Evolutionary conservation across 2,329 filamentous ascomycete species (phyloP), one percentile per base, ranked within the genome.

Genomic region (Phaeosphaeriaceae sp.): DNA sequence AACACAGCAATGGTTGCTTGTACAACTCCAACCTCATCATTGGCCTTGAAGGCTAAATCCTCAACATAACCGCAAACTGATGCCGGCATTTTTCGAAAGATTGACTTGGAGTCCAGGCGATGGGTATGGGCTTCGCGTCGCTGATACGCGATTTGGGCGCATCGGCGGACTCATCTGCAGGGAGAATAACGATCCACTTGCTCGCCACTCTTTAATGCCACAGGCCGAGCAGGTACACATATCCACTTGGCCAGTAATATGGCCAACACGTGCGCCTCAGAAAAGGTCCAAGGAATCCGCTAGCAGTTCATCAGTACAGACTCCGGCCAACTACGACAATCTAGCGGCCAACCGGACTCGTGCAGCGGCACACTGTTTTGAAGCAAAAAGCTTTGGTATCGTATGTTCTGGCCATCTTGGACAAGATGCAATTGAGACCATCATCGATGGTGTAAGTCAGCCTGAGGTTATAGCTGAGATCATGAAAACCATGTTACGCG

Each of bases 31-130:
- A 81, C 20, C 12, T 83, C 0, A 64, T 83, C 16, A 79, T 84
- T 35, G 69, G 68, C 1, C 51, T 60, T 2, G 50, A 73, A 3
- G 81, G 81, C 0, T 59, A 77, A 3, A 68, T 83, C 1, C 48
- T 81, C 2, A 74, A 0, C 81, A 83, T 46, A 80, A 83, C 48
- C 71, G 81, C 1, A 84, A 84, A 46, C 61, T 84, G 1, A 73
- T 81, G 61, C 79, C 81, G 0, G 84, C 81, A 0, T 84, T 83
- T 60, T 83, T 78, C 50, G 82, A 84, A 65, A 83, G 83, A 54
- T 55, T 84, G 17, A 80, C 76, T 0, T 84, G 81, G 81, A 71
- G 72, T 0, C 75, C 76, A 2, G 81, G 81, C 0, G 81, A 84
- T 56, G 81, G 81, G 0, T 47, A 76, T 21, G 81, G 81, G 0